Base-by-base conservation (phyloP, 2,329 filamentous ascomycete species). In the Byssoonygena ceratinophila region DNA sequence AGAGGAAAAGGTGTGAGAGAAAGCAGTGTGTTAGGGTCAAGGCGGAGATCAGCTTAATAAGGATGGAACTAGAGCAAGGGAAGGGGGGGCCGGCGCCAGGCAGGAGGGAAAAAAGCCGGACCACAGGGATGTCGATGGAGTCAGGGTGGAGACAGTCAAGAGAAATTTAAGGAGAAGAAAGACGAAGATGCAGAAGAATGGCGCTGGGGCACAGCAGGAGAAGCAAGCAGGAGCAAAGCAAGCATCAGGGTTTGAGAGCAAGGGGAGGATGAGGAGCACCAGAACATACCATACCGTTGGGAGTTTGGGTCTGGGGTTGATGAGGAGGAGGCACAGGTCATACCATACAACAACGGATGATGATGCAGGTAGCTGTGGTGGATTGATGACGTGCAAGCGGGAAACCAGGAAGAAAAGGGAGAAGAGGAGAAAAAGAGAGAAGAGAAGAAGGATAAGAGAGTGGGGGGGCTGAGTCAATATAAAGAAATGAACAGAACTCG, bases 371-470 rank as follows among this genome's bases (percentile, higher is more conserved):
- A 46, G 4, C 63, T 68, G 43, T 69, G 69, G 16, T 8, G 18
- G n/a, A 4, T 12, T 40, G 18, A 73, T 48, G 46, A 36, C 31
- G 31, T 37, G 36, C 31, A 39, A 29, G 29, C 8, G 29, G 14
- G 32, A 39, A 37, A 29, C 14, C 36, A 16, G 41, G 41, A 45
- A 22, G n/a, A n/a, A 44, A 16, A 44, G 25, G 29, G 22, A 31
- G 71, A 16, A 68, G 76, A 3, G 71, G 64, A 32, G 64, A 64
- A 76, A 62, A 65, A 67, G 18, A 65, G 68, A 46, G 46, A 59
- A 49, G 46, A 58, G 47, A 52, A 54, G 45, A 54, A 51, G 12
- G 14, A 39, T 5, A 18, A 39, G 12, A 20, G 16, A 39, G 36
- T 5, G 36, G 36, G 4, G 20, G 37, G 18, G 20, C 37, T 40